Base-by-base conservation (phyloP, 495 filamentous ascomycete genomes). In the Gamarada debralockiae region DNA sequence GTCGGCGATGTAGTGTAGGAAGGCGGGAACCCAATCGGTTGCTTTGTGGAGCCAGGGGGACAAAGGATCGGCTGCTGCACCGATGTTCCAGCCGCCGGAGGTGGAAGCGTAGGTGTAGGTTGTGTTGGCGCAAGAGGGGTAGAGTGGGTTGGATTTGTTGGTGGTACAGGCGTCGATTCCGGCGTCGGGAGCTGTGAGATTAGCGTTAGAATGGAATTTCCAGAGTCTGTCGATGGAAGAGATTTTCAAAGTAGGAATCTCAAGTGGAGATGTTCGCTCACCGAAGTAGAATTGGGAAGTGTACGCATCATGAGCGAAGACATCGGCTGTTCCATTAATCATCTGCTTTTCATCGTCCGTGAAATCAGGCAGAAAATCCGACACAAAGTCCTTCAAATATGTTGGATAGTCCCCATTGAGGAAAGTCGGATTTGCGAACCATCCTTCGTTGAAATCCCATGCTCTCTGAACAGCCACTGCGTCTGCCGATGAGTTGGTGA, bases 321-420 rank as follows among this genome's bases (percentile, higher is more conserved):
- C 68, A 40, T 72, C 70, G 24, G 63, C 69, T 33, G 67, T 69
- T 10, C 70, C 70, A 36, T 73, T 73, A 34, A 73, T 68, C 31
- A 72, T 21, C 1, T 47, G 45, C 52, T 70, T 70, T 50, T 73
- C 61, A 17, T 64, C 49, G 3, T 62, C 21, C 12, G 66, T 70
- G 24, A 72, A 68, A 22, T 52, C 56, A 0, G 65, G 70, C n/a
- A 27, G 25, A 5, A 50, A 17, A 24, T 10, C 34, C 9, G 68
- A 64, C 9, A 72, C 58, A 15, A 64, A 65, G 29, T 70, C 65
- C 41, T 70, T 69, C n/a, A 72, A 49, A 12, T 56, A 58, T 48
- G 59, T 48, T 1, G 70, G 70, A 34, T 72, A 73, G 50, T 73
- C 68, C 23, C 70, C 70, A 38, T 70, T 58, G n/a, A 61, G 62